A percentile compares a stretch with the other conserved stretches of the same genome.
These are phyloP conservation scores for Brassica nigra DNA, from an alignment of 345 rosid species.

Conservation along the genomic window DNA sequence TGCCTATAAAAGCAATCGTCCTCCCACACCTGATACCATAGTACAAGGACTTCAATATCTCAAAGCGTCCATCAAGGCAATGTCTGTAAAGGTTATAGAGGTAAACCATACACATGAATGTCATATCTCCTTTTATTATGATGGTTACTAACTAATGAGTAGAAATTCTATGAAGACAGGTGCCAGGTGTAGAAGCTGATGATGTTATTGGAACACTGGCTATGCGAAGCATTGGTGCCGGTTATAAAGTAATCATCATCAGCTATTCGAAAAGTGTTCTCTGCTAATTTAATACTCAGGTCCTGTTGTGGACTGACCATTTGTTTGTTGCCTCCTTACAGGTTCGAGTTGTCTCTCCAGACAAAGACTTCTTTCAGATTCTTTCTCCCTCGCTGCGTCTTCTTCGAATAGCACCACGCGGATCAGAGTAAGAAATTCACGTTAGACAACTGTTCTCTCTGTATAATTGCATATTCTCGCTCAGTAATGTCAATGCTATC, in stretches of 20 bases:
- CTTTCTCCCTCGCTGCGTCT: slow-evolving; percentile 93
- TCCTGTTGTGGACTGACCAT: not conserved
- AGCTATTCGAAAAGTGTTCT: slow-evolving; percentile 16
- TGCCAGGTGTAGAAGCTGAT: slow-evolving; percentile 98
- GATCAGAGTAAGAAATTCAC: slow-evolving; percentile 57
- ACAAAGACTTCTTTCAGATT: slow-evolving; percentile 98
- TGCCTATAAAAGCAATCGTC: slow-evolving; percentile 86
- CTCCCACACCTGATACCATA: slow-evolving; percentile 95
- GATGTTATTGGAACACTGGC: slow-evolving; percentile 98
- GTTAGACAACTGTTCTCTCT: not conserved
- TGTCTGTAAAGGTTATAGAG: slow-evolving; percentile 95
- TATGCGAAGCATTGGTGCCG: slow-evolving; percentile 72
- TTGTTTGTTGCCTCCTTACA: slow-evolving; percentile 36
- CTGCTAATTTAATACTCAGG: slow-evolving; percentile 3
- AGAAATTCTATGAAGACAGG: slow-evolving; percentile 52
- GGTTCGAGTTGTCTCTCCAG: slow-evolving; percentile 98
- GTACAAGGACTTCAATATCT: slow-evolving; percentile 92
- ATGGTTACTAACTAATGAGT: slow-evolving; percentile 35
- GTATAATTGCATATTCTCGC: not conserved
- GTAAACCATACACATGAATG: slow-evolving; percentile 44
- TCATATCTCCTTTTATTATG: slow-evolving; percentile 14
- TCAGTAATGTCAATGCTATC: slow-evolving; percentile 20
- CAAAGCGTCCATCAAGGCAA: slow-evolving; percentile 94
- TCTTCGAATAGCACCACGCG: slow-evolving; percentile 89
- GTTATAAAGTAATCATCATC: slow-evolving; percentile 63